These are phyloP conservation scores for Talaromyces amestolkiae DNA, from an alignment of 2,329 filamentous ascomycete species.

Conservation along the genomic window DNA sequence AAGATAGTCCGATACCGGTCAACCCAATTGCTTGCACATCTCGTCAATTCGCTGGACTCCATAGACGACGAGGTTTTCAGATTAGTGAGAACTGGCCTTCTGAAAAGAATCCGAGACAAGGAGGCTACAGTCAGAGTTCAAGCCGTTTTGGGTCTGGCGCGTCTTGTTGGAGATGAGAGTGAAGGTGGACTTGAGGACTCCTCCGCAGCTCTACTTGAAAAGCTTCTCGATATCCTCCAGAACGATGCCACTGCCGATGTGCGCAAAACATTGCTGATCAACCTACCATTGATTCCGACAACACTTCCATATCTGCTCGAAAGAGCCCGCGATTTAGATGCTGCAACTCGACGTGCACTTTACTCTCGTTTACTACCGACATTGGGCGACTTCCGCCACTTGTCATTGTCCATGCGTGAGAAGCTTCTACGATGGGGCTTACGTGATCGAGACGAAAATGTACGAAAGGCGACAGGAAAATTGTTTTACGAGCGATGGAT, in stretches of 20 bases:
- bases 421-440: constrained; percentile 94
- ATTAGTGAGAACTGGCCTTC: constrained; percentile 71
- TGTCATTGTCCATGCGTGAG: constrained; percentile 90
- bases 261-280: constrained; percentile 79
- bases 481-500: constrained; percentile 97
- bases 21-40: constrained; percentile 84
- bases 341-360: constrained; percentile 76
- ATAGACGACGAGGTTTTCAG: constrained; percentile 92
- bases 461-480: constrained; percentile 84
- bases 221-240: constrained; percentile 82
- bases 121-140: constrained; percentile 89
- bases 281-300: constrained; percentile 78
- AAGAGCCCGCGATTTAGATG: constrained; percentile 83
- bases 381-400: constrained; percentile 87
- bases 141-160: constrained; percentile 83
- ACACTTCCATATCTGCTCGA: constrained; percentile 87
- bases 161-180: constrained; percentile 71
- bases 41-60: constrained; percentile 87
- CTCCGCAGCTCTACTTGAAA: constrained; percentile 70
- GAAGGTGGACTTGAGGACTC: constrained; percentile 67
- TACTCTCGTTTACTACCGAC: constrained; percentile 85
- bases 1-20: constrained; percentile 87
- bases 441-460: constrained; percentile 88
- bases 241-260: constrained; percentile 95
- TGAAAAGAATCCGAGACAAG: constrained; percentile 88